Conservation (phyloP, 495 filamentous ascomycete species). For the Penicillium bialowiezense region DNA sequence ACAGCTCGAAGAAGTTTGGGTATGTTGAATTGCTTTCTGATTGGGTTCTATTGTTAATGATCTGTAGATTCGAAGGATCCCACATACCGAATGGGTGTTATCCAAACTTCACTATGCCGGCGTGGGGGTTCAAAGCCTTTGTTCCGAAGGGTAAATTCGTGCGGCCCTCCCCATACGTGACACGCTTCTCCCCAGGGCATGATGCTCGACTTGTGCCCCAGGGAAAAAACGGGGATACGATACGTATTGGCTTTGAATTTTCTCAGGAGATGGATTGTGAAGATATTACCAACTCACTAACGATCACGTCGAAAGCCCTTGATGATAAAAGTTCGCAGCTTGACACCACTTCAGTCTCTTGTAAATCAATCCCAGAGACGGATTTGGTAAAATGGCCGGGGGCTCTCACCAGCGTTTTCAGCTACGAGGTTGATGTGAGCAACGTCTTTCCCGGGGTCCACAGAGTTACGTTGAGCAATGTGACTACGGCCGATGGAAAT, state of each 20-base stretch:
- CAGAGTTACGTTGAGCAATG: constrained; percentile 43
- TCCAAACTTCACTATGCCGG: constrained; percentile 38
- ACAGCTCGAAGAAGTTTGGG: not conserved
- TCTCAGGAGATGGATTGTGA: constrained; percentile 58
- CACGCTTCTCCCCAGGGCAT: constrained; percentile 56
- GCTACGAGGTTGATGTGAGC: constrained; percentile 30
- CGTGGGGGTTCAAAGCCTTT: constrained; percentile 56
- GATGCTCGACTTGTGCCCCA: constrained; percentile 48
- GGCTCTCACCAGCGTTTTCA: constrained; percentile 34
- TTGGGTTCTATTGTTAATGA: constrained; percentile 3
- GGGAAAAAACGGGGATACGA: constrained; percentile 22
- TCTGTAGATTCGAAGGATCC: constrained; percentile 19
- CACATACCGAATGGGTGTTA: constrained; percentile 48
- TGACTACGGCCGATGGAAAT: constrained; percentile 29
- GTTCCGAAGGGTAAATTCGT: constrained; percentile 47
- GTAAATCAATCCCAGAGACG: constrained; percentile 11
- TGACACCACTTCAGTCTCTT: constrained; percentile 20
- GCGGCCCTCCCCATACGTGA: constrained; percentile 51
- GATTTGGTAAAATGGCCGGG: constrained; percentile 27
- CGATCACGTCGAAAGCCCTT: constrained; percentile 41
- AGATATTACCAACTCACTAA: constrained; percentile 30
- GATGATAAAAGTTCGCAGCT: constrained; percentile 16
- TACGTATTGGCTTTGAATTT: constrained; percentile 50
- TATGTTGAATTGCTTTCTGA: not conserved
- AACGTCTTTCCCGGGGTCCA: constrained; percentile 52